A percentile compares a stretch with the other conserved stretches of the same genome.
These are phyloP conservation scores for Colletotrichum abscissum DNA, from an alignment of 2,329 filamentous ascomycete species.

Conservation along the genomic window DNA sequence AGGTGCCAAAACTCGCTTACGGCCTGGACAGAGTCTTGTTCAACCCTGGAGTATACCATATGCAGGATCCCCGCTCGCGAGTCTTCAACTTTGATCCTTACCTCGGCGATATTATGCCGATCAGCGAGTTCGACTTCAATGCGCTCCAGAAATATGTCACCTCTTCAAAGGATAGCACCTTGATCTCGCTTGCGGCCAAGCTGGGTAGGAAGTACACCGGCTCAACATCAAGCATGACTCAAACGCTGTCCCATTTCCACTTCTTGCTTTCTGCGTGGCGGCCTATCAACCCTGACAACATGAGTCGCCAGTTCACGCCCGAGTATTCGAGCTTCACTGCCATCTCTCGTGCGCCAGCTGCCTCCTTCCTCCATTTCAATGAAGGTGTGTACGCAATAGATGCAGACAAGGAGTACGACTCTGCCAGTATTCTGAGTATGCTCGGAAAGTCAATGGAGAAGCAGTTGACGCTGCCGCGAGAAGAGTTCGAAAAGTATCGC, in stretches of 20 bases:
- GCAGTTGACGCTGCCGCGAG: slow-evolving; percentile 83
- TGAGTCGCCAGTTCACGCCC: slow-evolving; percentile 75
- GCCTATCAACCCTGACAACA: slow-evolving; percentile 70
- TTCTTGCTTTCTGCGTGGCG: slow-evolving; percentile 90
- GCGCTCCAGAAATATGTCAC: slow-evolving; percentile 89
- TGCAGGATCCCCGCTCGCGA: slow-evolving; percentile 87
- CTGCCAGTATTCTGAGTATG: slow-evolving; percentile 87
- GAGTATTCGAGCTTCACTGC: slow-evolving; percentile 76
- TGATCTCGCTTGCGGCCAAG: slow-evolving; percentile 75
- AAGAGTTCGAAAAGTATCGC: slow-evolving; percentile 88
- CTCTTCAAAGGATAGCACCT: slow-evolving; percentile 82
- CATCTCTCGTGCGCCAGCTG: slow-evolving; percentile 78
- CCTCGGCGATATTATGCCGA: slow-evolving; percentile 91
- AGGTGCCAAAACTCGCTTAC: slow-evolving; percentile 73
- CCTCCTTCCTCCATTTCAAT: slow-evolving; percentile 84
- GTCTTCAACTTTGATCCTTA: slow-evolving; percentile 99
- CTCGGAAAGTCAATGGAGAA: slow-evolving; percentile 98
- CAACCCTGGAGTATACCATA: slow-evolving; percentile 90
- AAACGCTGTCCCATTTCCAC: slow-evolving; percentile 89
- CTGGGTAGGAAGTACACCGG: slow-evolving; percentile 85
- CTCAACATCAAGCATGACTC: slow-evolving; percentile 97
- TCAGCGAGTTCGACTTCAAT: slow-evolving; percentile 91
- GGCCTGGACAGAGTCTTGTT: slow-evolving; percentile 92
- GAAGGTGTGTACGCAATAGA: slow-evolving; percentile 94
- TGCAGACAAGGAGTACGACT: slow-evolving; percentile 92